Conservation (phyloP, 176 grass and related monocot genomes). For the Avena sativa region DNA sequence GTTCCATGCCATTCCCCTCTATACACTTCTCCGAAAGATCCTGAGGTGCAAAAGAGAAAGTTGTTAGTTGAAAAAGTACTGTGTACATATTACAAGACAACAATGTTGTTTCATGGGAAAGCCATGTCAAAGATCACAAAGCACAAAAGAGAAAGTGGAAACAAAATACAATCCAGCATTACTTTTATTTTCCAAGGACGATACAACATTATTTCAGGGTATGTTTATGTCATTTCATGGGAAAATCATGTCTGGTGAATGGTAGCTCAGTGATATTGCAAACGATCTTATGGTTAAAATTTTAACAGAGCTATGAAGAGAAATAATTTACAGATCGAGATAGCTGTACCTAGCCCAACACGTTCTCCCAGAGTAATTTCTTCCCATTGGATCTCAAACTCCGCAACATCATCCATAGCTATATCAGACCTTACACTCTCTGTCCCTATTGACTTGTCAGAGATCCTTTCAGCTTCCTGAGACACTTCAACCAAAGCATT, state of each 20-base stretch:
- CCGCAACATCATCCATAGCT: conserved; percentile 76
- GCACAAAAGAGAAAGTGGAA: conserved; percentile 35
- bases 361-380: conserved; percentile 88
- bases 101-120: conserved; percentile 18
- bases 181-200: neutral
- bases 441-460: conserved; percentile 82
- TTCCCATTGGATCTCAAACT: conserved; percentile 97
- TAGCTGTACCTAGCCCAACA: conserved; percentile 88
- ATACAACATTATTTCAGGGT: neutral
- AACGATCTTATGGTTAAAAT: conserved; percentile 16
- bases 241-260: conserved; percentile 7
- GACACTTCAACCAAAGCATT: conserved; percentile 50
- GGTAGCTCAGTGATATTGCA: conserved; percentile 23
- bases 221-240: conserved; percentile 9
- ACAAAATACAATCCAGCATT: conserved; percentile 17
- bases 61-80: conserved; percentile 29
- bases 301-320: conserved; percentile 5
- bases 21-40: conserved; percentile 97
- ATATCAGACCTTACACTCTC: conserved; percentile 91
- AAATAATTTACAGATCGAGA: conserved; percentile 20
- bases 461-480: conserved; percentile 67
- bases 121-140: conserved; percentile 58
- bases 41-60: conserved; percentile 45
- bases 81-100: conserved; percentile 7
- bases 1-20: conserved; percentile 98